phyloP scores from a whole-genome alignment of 2,329 filamentous ascomycete genomes.

The Botrytis elliptica region DNA sequence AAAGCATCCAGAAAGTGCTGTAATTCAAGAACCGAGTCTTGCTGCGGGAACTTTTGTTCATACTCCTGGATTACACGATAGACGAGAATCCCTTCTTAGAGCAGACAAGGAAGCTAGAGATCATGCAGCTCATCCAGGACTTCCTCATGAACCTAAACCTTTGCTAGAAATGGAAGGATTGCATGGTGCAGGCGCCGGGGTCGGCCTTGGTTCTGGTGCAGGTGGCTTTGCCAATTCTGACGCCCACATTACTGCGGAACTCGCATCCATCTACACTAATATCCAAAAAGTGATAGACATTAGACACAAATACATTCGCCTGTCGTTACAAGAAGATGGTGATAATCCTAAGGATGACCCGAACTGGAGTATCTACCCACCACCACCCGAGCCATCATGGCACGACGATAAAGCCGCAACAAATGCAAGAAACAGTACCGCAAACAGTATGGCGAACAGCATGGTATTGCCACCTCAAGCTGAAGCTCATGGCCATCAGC shows the following conservation, averaged over 20 bases:
- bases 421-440: conserved; percentile 45
- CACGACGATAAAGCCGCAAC: conserved; percentile 48
- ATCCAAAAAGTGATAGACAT: conserved; percentile 87
- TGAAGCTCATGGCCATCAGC: conserved; percentile 31
- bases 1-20: conserved; percentile 37
- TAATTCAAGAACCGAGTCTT: conserved; percentile 35
- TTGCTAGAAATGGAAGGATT: conserved; percentile 52
- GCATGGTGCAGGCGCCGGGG: conserved; percentile 56
- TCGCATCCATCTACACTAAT: conserved; percentile 83
- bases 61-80: conserved; percentile 22
- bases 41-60: conserved; percentile 17
- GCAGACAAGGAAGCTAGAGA: conserved; percentile 39
- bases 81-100: conserved; percentile 31
- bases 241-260: conserved; percentile 76
- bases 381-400: conserved; percentile 91
- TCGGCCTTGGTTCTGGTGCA: conserved; percentile 59
- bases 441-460: conserved; percentile 46
- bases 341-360: conserved; percentile 88
- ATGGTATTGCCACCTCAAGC: conserved; percentile 36
- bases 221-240: conserved; percentile 69
- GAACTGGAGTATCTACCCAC: conserved; percentile 85
- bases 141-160: conserved; percentile 57
- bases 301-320: conserved; percentile 80
- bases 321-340: conserved; percentile 77
- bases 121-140: conserved; percentile 49